Evolutionary conservation across 768 basidiomycete species (phyloP).

Genomic region (Gymnopilus dilepis): DNA sequence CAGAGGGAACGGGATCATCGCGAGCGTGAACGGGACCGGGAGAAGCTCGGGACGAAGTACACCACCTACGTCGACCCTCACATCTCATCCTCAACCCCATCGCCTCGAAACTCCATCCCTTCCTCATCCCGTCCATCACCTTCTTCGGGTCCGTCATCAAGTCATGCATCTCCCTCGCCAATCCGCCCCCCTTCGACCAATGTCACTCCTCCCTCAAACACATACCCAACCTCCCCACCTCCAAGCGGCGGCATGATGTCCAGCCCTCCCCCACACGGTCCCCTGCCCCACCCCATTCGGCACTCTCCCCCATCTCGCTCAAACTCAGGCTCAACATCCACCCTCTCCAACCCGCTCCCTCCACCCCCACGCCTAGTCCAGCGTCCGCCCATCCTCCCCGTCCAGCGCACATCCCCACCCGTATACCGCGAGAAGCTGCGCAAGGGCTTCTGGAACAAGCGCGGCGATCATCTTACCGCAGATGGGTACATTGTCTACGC

Average conservation of each 20-base stretch:
- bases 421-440: constrained; percentile 40
- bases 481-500: constrained; percentile 69
- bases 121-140: constrained; percentile 20
- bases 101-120: constrained; percentile 14
- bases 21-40: constrained; percentile 11
- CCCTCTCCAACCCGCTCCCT: constrained; percentile 20
- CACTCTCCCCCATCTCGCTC: background rate
- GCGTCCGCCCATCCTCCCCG: constrained; percentile 23
- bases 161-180: constrained; percentile 18
- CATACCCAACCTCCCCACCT: constrained; percentile 11
- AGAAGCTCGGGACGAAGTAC: constrained; percentile 20
- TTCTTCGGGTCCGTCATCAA: constrained; percentile 19
- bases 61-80: constrained; percentile 24
- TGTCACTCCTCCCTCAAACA: constrained; percentile 15
- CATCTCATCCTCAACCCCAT: constrained; percentile 18
- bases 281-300: constrained; percentile 13
- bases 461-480: constrained; percentile 71
- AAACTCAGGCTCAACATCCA: constrained; percentile 2
- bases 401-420: constrained; percentile 16
- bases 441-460: constrained; percentile 73
- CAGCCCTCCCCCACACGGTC: constrained; percentile 5
- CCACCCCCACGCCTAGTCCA: constrained; percentile 23
- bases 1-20: constrained; percentile 3
- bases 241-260: constrained; percentile 12
- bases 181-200: constrained; percentile 5